A percentile compares a stretch with the other conserved stretches of the same genome.
phyloP scores from a whole-genome alignment of 257 asterid species.

The Solanum lignicaule region DNA sequence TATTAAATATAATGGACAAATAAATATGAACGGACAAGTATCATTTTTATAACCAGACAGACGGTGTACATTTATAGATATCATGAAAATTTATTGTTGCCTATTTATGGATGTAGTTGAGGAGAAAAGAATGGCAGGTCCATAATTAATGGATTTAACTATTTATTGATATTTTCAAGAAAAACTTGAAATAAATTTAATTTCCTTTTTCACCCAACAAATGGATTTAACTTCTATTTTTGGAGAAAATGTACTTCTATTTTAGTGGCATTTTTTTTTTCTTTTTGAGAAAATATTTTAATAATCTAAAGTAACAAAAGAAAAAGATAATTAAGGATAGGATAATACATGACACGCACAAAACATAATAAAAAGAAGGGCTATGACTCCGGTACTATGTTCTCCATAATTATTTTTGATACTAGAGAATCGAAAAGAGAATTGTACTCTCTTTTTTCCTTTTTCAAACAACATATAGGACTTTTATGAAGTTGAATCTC shows the following conservation, averaged over 20 bases:
- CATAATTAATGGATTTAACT: background rate
- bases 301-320: background rate
- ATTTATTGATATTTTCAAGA: background rate
- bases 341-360: background rate
- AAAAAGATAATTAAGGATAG: background rate
- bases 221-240: background rate
- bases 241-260: background rate
- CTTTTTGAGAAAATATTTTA: background rate
- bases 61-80: background rate
- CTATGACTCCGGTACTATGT: background rate
- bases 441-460: background rate
- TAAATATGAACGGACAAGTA: background rate
- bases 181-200: background rate
- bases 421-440: background rate
- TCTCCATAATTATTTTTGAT: background rate
- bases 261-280: background rate
- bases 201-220: background rate
- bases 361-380: background rate
- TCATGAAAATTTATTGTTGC: background rate
- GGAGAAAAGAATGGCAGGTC: background rate
- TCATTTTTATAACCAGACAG: background rate
- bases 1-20: background rate
- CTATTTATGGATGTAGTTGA: background rate
- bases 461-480: background rate
- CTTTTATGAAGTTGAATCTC: background rate